A percentile compares a stretch with the other conserved stretches of the same genome.
phyloP scores from a whole-genome alignment of 2,329 filamentous ascomycete species.

The Septoria petroselini region DNA sequence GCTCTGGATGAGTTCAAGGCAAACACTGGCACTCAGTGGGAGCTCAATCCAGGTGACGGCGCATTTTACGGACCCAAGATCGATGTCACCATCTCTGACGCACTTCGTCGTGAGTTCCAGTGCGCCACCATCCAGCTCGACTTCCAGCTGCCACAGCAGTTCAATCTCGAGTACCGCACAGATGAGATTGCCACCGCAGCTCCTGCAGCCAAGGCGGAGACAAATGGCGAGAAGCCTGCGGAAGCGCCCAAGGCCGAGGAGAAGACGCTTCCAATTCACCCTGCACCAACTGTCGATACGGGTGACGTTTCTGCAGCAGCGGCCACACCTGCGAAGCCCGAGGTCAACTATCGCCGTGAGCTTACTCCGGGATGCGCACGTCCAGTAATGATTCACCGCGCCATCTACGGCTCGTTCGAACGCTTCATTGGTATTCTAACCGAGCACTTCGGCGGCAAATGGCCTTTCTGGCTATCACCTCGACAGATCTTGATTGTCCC shows the following conservation, averaged over 20 bases:
- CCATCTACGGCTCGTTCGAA: slow-evolving; percentile 70
- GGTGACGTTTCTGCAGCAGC: slow-evolving; percentile 21
- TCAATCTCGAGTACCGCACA: slow-evolving; percentile 82
- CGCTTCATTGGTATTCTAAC: slow-evolving; percentile 71
- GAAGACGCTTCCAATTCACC: slow-evolving; percentile 32
- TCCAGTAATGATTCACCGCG: slow-evolving; percentile 83
- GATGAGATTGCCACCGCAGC: slow-evolving; percentile 55
- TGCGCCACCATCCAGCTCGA: slow-evolving; percentile 94
- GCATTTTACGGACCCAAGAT: slow-evolving; percentile 99
- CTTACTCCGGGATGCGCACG: slow-evolving; percentile 69
- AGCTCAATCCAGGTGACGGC: slow-evolving; percentile 89
- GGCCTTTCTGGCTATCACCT: slow-evolving; percentile 87
- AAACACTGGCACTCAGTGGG: slow-evolving; percentile 68
- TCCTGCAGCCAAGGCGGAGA: slow-evolving; percentile 34
- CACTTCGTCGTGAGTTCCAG: slow-evolving; percentile 77
- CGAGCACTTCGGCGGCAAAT: slow-evolving; percentile 83
- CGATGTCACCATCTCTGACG: slow-evolving; percentile 90
- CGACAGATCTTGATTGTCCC: slow-evolving; percentile 76
- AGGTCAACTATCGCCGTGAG: slow-evolving; percentile 43
- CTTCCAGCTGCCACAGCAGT: slow-evolving; percentile 80
- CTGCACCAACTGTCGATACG: slow-evolving; percentile 33
- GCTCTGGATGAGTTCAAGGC: slow-evolving; percentile 74
- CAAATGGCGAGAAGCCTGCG: slow-evolving; percentile 32
- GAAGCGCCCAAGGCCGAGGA: slow-evolving; percentile 41
- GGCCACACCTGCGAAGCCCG: slow-evolving; percentile 35